These are phyloP conservation scores for Sanghuangporus baumii DNA, from an alignment of 1,284 basidiomycete genomes.

Conservation along the genomic window DNA sequence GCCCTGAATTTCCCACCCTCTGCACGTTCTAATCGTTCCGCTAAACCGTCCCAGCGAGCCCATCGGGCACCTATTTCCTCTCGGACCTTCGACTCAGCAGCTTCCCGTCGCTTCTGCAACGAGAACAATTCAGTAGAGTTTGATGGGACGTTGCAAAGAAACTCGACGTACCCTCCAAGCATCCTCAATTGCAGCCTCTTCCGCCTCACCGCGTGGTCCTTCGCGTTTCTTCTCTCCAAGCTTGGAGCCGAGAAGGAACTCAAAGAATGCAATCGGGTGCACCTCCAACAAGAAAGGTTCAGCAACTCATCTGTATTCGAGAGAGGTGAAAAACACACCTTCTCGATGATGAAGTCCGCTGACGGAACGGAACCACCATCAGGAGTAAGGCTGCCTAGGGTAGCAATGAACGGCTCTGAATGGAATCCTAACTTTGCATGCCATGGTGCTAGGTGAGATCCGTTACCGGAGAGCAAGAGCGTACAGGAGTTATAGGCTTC, in stretches of 20 bases:
- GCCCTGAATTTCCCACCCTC: constrained; percentile 38
- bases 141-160: background rate
- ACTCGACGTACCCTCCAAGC: constrained; percentile 59
- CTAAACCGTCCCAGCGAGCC: constrained; percentile 42
- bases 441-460: constrained; percentile 83
- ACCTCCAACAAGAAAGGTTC: constrained; percentile 37
- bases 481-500: constrained; percentile 70
- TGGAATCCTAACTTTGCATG: constrained; percentile 79
- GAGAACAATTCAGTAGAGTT: background rate
- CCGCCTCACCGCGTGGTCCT: constrained; percentile 64
- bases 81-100: constrained; percentile 48
- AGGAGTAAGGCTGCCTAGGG: constrained; percentile 70
- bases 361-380: constrained; percentile 80
- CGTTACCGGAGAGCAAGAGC: constrained; percentile 77
- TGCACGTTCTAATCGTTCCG: constrained; percentile 51
- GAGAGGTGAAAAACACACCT: constrained; percentile 35
- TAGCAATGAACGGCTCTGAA: constrained; percentile 57
- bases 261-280: constrained; percentile 59
- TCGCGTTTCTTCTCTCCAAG: constrained; percentile 46
- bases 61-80: constrained; percentile 49
- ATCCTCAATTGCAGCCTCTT: constrained; percentile 57
- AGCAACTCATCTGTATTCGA: constrained; percentile 27
- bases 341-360: constrained; percentile 73
- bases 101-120: constrained; percentile 46
- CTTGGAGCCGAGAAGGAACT: constrained; percentile 40